These are phyloP conservation scores for Eucalyptus sideroxylon DNA, from an alignment of 345 rosid genomes.

Conservation along the genomic window DNA sequence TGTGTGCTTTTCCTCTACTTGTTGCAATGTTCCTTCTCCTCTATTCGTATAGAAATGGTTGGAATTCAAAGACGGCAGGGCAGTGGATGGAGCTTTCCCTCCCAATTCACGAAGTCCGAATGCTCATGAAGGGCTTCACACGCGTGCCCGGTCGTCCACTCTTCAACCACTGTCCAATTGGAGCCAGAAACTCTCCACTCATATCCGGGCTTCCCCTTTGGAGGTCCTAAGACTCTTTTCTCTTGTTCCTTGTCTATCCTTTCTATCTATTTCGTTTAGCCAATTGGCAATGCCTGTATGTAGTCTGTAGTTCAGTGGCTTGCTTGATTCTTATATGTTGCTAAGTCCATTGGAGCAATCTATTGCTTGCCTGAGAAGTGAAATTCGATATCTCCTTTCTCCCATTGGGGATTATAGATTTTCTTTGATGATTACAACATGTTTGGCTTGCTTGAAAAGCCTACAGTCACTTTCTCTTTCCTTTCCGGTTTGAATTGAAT, in stretches of 20 bases:
- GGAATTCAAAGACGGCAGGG: conserved; percentile 31
- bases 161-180: conserved; percentile 83
- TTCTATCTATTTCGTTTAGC: no score
- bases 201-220: conserved; percentile 71
- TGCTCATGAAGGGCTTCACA: conserved; percentile 4
- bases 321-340: background rate
- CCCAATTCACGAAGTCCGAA: conserved; percentile 47
- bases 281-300: background rate
- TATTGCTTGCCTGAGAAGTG: background rate
- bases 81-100: conserved; percentile 30
- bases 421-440: background rate
- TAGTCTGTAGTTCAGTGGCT: conserved; percentile 39
- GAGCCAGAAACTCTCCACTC: conserved; percentile 68
- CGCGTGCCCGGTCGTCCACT: conserved; percentile 39
- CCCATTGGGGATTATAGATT: no score
- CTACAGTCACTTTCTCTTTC: background rate
- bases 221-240: conserved; percentile 25
- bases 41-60: conserved; percentile 50
- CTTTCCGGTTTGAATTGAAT: background rate
- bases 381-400: background rate
- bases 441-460: background rate
- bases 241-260: background rate
- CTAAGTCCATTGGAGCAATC: background rate
- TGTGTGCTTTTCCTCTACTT: background rate
- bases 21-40: background rate